Conservation (phyloP, 2,329 filamentous ascomycete species). For the Aspergillus terreus region DNA sequence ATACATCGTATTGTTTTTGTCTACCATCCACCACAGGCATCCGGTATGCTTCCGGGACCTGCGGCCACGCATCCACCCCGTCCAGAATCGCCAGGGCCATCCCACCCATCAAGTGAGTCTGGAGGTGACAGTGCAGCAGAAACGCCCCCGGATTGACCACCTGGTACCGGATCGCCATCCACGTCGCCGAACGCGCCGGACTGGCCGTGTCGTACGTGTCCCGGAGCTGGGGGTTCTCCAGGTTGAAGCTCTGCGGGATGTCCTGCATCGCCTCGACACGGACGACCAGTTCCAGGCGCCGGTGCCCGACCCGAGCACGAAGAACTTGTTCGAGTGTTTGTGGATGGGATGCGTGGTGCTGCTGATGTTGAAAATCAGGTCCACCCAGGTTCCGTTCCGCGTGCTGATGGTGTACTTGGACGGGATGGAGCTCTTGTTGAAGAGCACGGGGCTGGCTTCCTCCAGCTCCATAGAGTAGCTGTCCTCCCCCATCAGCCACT, state of each 20-base stretch:
- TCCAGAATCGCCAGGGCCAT: constrained; percentile 50
- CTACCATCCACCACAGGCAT: background rate
- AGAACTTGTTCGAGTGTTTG: constrained; percentile 63
- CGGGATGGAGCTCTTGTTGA: constrained; percentile 25
- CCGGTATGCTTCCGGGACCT: constrained; percentile 9
- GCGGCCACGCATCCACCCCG: constrained; percentile 48
- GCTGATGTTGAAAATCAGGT: constrained; percentile 39
- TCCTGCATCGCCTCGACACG: constrained; percentile 51
- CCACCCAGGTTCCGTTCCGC: constrained; percentile 51
- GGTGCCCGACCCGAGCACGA: constrained; percentile 51
- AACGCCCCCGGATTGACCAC: constrained; percentile 48
- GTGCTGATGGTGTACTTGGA: constrained; percentile 28
- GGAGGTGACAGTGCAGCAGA: constrained; percentile 52
- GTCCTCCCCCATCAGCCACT: constrained; percentile 23
- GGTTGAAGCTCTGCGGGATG: constrained; percentile 54
- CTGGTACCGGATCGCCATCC: constrained; percentile 47
- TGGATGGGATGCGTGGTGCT: constrained; percentile 57
- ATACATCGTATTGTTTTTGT: background rate
- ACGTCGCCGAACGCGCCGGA: constrained; percentile 29
- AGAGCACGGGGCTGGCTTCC: constrained; percentile 20
- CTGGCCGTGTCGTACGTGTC: constrained; percentile 47
- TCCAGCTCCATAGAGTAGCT: constrained; percentile 23
- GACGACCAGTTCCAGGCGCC: constrained; percentile 51
- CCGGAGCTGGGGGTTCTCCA: constrained; percentile 52
- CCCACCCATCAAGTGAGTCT: constrained; percentile 48